Conservation (phyloP, 805 yeast genomes). For the Pichia paraexigua region DNA sequence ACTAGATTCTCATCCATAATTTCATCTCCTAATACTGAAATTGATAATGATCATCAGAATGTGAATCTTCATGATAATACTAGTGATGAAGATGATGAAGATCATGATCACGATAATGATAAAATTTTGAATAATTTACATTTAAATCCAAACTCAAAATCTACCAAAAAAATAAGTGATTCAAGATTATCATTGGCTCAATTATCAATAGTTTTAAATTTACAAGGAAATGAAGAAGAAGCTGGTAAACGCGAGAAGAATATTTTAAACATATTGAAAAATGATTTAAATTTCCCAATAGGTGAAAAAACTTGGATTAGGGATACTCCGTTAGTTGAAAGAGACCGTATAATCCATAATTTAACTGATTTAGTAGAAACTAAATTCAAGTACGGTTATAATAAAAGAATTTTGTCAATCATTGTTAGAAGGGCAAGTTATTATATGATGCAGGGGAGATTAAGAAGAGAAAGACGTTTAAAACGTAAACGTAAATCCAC, state of each 20-base stretch:
- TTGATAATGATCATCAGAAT: neutral
- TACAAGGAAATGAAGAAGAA: conserved; percentile 42
- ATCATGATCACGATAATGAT: neutral
- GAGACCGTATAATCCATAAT: conserved; percentile 40
- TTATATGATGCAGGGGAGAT: conserved; percentile 67
- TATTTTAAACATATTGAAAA: conserved; percentile 44
- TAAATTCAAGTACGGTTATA: conserved; percentile 45
- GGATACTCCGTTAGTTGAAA: conserved; percentile 52
- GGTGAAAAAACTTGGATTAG: conserved; percentile 83
- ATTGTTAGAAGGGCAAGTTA: conserved; percentile 78
- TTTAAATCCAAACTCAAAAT: neutral
- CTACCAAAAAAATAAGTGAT: conserved; percentile 28
- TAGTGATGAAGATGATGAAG: neutral
- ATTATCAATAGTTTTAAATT: conserved; percentile 42
- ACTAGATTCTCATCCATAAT: neutral
- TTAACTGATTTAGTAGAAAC: conserved; percentile 40
- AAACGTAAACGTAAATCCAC: conserved; percentile 14
- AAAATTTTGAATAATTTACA: neutral
- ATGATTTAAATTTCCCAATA: conserved; percentile 58
- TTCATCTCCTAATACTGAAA: neutral
- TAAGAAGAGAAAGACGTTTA: conserved; percentile 59
- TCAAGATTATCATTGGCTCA: conserved; percentile 53
- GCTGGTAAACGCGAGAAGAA: conserved; percentile 49
- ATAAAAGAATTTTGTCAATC: conserved; percentile 51
- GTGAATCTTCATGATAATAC: neutral